phyloP scores from a whole-genome alignment of 2,329 filamentous ascomycete genomes.

The Colletotrichum karsti region DNA sequence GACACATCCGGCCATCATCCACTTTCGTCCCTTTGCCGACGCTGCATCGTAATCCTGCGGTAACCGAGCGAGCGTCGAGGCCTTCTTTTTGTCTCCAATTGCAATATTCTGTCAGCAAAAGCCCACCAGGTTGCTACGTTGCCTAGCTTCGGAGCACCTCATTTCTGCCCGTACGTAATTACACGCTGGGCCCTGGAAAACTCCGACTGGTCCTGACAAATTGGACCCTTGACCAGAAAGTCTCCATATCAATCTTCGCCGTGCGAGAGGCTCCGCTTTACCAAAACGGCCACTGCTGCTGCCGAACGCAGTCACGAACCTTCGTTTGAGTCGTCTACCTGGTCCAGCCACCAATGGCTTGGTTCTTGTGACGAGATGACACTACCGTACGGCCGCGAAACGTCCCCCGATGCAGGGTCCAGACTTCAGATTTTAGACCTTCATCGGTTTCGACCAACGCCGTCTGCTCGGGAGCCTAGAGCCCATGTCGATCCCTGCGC shows the following conservation, averaged over 20 bases:
- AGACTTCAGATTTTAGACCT: conserved; percentile 2
- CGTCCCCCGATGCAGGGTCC: conserved; percentile 14
- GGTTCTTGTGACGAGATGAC: conserved; percentile 3
- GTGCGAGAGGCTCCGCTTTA: background rate
- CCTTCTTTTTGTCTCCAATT: background rate
- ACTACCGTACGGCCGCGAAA: background rate
- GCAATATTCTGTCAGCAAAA: background rate
- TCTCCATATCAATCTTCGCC: conserved; percentile 16
- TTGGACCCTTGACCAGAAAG: conserved; percentile 3
- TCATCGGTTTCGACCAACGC: background rate
- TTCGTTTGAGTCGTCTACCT: background rate
- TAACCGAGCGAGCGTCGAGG: background rate
- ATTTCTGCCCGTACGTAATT: conserved; percentile 16
- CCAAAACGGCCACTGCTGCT: background rate
- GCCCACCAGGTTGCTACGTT: conserved; percentile 6
- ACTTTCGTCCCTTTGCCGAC: background rate
- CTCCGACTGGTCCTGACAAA: conserved; percentile 15
- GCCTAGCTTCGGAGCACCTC: conserved; percentile 6
- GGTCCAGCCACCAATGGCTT: conserved; percentile 11
- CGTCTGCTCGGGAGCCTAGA: background rate
- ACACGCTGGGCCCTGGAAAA: background rate
- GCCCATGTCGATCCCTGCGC: background rate
- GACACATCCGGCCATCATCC: background rate
- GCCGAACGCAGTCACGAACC: conserved; percentile 9
- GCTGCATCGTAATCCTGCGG: background rate